Evolutionary conservation across 2,329 filamentous ascomycete genomes (phyloP).

Genomic region (Cercospora janseana): DNA sequence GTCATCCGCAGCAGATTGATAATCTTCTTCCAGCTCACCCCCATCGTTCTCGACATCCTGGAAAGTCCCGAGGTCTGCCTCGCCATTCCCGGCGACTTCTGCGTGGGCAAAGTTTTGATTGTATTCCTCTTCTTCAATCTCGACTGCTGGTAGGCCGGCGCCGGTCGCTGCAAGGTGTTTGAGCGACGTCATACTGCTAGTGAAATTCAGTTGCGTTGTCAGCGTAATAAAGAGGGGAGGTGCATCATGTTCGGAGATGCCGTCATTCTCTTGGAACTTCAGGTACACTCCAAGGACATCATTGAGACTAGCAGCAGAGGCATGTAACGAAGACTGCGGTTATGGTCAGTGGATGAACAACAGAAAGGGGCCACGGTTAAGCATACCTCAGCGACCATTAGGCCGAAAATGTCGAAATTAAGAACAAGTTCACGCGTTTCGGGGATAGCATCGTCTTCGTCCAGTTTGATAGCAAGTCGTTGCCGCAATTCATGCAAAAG

Average conservation of each 20-base stretch:
- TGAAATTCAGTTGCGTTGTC: conserved; percentile 54
- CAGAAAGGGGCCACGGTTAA: conserved; percentile 28
- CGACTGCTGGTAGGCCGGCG: conserved; percentile 52
- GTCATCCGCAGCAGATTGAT: no score
- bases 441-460: conserved; percentile 53
- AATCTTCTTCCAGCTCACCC: background rate
- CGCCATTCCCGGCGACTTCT: conserved; percentile 10
- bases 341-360: background rate
- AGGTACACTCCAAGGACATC: conserved; percentile 61
- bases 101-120: conserved; percentile 5
- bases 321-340: conserved; percentile 45
- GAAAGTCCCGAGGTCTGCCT: conserved; percentile 3
- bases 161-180: conserved; percentile 55
- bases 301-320: conserved; percentile 52
- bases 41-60: background rate
- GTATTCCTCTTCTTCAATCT: conserved; percentile 21
- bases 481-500: conserved; percentile 49
- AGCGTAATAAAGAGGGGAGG: conserved; percentile 58
- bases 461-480: conserved; percentile 55
- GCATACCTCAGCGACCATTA: conserved; percentile 56
- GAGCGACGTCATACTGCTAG: conserved; percentile 53
- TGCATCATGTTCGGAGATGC: conserved; percentile 46
- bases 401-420: conserved; percentile 54
- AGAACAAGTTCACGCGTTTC: conserved; percentile 59
- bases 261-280: conserved; percentile 59